Evolutionary conservation across 179 eudicot genomes (phyloP).

Genomic region (Vitellaria paradoxa): DNA sequence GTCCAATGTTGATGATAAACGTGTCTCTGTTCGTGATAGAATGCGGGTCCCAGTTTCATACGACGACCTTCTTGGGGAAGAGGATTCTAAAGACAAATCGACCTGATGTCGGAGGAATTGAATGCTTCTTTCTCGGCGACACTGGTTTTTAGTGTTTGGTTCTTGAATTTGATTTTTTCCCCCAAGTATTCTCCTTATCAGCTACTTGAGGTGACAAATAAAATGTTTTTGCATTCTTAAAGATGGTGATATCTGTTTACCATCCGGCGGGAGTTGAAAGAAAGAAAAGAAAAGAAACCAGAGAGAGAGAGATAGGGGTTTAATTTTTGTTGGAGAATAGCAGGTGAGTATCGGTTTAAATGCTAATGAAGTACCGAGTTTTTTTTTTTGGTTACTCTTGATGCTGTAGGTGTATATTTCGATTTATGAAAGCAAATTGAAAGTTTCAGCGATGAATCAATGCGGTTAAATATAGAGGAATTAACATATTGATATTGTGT

Average conservation of each 20-base stretch:
- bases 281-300: not conserved
- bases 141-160: not conserved
- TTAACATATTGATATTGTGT: too few relatives aligned
- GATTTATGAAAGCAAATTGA: not conserved
- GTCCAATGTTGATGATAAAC: slow-evolving; percentile 22
- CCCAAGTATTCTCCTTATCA: not conserved
- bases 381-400: not conserved
- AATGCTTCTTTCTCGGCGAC: not conserved
- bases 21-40: slow-evolving; percentile 46
- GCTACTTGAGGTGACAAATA: not conserved
- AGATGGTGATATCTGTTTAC: not conserved
- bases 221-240: not conserved
- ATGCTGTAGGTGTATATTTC: not conserved
- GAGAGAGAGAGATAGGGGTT: not conserved
- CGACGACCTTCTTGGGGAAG: slow-evolving; percentile 48
- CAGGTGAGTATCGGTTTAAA: not conserved
- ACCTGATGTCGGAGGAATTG: slow-evolving; percentile 3
- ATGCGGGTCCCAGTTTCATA: slow-evolving; percentile 59
- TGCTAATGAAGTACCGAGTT: not conserved
- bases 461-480: too few relatives aligned
- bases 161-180: not conserved
- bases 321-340: not conserved
- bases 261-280: not conserved
- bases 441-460: not conserved
- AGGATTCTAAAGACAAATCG: slow-evolving; percentile 12